Conservation (phyloP, 1,139 yeast species). For the Wickerhamomyces sp. region DNA sequence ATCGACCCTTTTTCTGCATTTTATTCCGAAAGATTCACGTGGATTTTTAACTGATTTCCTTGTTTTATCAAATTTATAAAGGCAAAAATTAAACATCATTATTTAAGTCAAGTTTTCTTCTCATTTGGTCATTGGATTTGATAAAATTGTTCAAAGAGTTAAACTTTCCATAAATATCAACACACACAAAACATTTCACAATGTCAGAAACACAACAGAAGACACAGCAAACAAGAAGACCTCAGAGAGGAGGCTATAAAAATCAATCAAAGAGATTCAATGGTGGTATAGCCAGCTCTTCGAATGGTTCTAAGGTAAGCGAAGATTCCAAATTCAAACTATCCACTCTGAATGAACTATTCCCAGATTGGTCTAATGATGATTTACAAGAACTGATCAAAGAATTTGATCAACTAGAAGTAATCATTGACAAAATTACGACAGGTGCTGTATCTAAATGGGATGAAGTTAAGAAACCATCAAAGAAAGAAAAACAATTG, state of each 20-base stretch:
- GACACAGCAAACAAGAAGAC: slow-evolving; percentile 23
- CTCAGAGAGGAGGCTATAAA: slow-evolving; percentile 29
- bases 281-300: slow-evolving; percentile 10
- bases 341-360: slow-evolving; percentile 70
- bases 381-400: slow-evolving; percentile 73
- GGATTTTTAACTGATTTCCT: no score
- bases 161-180: neutral
- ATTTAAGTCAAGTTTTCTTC: no score
- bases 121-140: no score
- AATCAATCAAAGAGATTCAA: slow-evolving; percentile 45
- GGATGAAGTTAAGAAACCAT: slow-evolving; percentile 59
- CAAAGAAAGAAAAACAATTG: slow-evolving; percentile 38
- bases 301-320: slow-evolving; percentile 24
- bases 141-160: no score
- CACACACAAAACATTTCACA: slow-evolving; percentile 2
- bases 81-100: no score
- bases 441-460: slow-evolving; percentile 65
- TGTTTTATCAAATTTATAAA: no score
- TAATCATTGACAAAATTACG: slow-evolving; percentile 81
- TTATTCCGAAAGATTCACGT: no score
- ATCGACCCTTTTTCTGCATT: no score
- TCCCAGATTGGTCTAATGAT: slow-evolving; percentile 92
- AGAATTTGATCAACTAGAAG: slow-evolving; percentile 75
- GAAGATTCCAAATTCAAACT: slow-evolving; percentile 45
- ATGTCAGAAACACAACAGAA: slow-evolving; percentile 22